Conservation (phyloP, 441 rosid species). For the Euphorbia celastroides region DNA sequence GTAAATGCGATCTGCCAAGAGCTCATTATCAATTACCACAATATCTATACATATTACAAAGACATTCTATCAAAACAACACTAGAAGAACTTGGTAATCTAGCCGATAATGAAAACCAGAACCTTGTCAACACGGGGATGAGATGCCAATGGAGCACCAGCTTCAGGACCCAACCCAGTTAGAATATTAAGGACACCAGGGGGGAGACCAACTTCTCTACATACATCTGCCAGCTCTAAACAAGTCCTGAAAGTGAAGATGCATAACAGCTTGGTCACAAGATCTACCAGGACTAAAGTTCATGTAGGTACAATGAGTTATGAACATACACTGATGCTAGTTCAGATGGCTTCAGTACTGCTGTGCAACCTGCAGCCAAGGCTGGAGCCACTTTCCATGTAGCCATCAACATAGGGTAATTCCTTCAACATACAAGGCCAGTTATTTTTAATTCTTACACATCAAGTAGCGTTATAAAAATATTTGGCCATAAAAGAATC, state of each 20-base stretch:
- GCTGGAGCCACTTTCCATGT: slow-evolving; percentile 99
- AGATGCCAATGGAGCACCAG: slow-evolving; percentile 92
- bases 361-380: slow-evolving; percentile 95
- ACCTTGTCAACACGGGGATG: slow-evolving; percentile 97
- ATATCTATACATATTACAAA: neutral
- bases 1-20: slow-evolving; percentile 77
- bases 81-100: slow-evolving; percentile 16
- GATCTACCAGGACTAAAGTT: slow-evolving; percentile 16
- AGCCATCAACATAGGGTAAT: slow-evolving; percentile 93
- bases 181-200: slow-evolving; percentile 89
- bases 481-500: neutral
- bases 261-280: neutral
- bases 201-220: slow-evolving; percentile 91
- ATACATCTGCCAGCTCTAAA: slow-evolving; percentile 94
- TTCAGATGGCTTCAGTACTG: slow-evolving; percentile 94
- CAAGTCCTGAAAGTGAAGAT: slow-evolving; percentile 63
- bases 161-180: slow-evolving; percentile 94
- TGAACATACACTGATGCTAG: slow-evolving; percentile 72
- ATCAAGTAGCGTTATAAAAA: neutral
- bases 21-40: slow-evolving; percentile 16
- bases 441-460: slow-evolving; percentile 16
- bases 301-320: slow-evolving; percentile 14
- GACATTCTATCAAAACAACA: slow-evolving; percentile 14
- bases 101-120: slow-evolving; percentile 15
- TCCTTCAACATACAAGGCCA: slow-evolving; percentile 51